Percentiles rank a stretch among this genome's conserved stretches.
These are phyloP conservation scores for Salinomyces thailandicus DNA, from an alignment of 2,329 filamentous ascomycete species.

Conservation along the genomic window DNA sequence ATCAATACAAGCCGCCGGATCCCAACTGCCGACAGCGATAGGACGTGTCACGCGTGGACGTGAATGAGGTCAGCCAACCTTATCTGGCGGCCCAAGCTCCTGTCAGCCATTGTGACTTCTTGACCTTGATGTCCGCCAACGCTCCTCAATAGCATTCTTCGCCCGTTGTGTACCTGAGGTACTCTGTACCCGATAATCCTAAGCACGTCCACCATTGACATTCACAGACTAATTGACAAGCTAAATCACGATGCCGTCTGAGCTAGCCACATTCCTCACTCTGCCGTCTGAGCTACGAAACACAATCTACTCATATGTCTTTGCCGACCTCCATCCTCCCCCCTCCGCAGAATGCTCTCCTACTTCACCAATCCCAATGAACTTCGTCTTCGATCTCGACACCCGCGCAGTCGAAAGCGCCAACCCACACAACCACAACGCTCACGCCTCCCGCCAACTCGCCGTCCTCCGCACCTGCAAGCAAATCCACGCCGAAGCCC, in stretches of 20 bases:
- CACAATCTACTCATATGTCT: constrained; percentile 20
- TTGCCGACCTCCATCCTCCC: constrained; percentile 7
- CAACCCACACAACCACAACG: constrained; percentile 3
- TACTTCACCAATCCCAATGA: constrained; percentile 1
- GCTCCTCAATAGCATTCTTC: no score
- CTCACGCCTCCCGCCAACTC: constrained; percentile 4
- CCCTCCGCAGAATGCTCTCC: constrained; percentile 4
- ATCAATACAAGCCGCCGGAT: no score
- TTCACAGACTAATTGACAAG: no score
- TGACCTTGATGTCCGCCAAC: no score
- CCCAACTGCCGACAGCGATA: no score
- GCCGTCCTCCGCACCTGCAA: constrained; percentile 11
- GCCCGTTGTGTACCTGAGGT: no score
- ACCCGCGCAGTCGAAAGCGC: constrained; percentile 3
- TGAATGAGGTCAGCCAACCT: no score
- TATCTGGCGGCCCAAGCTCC: no score
- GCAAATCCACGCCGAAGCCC: constrained; percentile 22
- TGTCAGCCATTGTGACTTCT: no score
- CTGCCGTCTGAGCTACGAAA: constrained; percentile 22
- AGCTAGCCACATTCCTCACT: constrained; percentile 16
- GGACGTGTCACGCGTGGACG: no score
- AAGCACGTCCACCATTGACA: no score
- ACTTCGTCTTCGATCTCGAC: constrained; percentile 9
- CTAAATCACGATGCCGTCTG: constrained; percentile 1
- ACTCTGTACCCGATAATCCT: no score